These are phyloP conservation scores for Komagataella pseudopastoris DNA, from an alignment of 805 yeast genomes.

Conservation along the genomic window DNA sequence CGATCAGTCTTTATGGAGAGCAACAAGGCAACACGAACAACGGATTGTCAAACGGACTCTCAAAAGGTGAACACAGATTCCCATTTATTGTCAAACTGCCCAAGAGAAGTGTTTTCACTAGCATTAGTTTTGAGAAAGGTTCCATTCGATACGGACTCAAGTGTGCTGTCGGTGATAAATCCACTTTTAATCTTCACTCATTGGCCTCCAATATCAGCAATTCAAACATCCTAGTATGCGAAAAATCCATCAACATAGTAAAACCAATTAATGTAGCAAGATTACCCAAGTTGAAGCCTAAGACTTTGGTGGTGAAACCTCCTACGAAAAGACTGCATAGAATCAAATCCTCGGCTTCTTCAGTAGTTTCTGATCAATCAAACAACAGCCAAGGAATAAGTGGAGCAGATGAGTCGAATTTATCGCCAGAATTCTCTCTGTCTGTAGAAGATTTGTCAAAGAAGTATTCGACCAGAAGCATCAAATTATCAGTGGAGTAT, in stretches of 20 bases:
- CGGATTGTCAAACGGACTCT: conserved; percentile 28
- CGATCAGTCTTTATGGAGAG: conserved; percentile 42
- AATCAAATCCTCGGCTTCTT: conserved; percentile 26
- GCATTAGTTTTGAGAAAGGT: conserved; percentile 79
- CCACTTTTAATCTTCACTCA: not conserved
- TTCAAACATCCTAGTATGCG: conserved; percentile 28
- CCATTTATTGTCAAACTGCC: conserved; percentile 83
- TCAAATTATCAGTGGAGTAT: conserved; percentile 26
- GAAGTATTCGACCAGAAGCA: not conserved
- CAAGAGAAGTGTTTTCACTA: conserved; percentile 52
- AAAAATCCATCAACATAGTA: conserved; percentile 42
- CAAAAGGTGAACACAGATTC: conserved; percentile 76
- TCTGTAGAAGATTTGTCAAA: conserved; percentile 3
- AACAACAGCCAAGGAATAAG: not conserved
- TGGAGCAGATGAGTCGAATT: conserved; percentile 1
- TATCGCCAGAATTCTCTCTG: conserved; percentile 2
- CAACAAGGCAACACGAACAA: conserved; percentile 6
- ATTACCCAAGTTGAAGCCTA: conserved; percentile 55
- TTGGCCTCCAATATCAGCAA: not conserved
- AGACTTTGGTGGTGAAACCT: conserved; percentile 47
- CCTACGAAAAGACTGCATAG: conserved; percentile 25
- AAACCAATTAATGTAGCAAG: conserved; percentile 65
- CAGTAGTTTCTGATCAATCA: conserved; percentile 16
- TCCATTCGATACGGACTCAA: conserved; percentile 53
- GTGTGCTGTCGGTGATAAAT: conserved; percentile 22